phyloP scores from a whole-genome alignment of 2,329 filamentous ascomycete species.

The Claviceps paspali region DNA sequence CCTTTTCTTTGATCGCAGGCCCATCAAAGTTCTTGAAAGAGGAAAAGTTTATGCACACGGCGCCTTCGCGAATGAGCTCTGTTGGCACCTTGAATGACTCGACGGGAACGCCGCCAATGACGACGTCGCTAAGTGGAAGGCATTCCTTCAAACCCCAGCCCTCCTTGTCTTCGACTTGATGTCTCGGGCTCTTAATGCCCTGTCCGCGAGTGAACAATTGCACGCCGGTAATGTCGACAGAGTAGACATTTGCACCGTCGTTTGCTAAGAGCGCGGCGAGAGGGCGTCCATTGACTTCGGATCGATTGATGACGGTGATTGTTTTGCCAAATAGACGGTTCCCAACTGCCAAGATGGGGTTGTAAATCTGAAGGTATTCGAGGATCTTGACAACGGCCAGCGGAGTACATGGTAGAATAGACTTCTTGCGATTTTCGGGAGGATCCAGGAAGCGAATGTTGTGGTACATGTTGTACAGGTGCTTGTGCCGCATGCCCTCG shows the following conservation, averaged over 20 bases:
- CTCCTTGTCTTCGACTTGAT: slow-evolving; percentile 74
- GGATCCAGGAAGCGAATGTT: slow-evolving; percentile 89
- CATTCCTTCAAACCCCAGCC: slow-evolving; percentile 69
- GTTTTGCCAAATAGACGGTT: slow-evolving; percentile 88
- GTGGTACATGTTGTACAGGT: slow-evolving; percentile 99
- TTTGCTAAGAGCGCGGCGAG: slow-evolving; percentile 88
- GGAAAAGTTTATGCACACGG: slow-evolving; percentile 98
- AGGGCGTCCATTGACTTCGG: slow-evolving; percentile 87
- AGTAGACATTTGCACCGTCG: slow-evolving; percentile 90
- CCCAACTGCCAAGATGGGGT: slow-evolving; percentile 80
- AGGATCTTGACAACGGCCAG: slow-evolving; percentile 94
- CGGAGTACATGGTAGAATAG: slow-evolving; percentile 86
- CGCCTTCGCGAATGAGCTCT: slow-evolving; percentile 69
- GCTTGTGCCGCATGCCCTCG: slow-evolving; percentile 82
- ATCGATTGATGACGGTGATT: slow-evolving; percentile 91
- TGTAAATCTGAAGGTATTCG: slow-evolving; percentile 92
- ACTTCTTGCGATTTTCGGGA: slow-evolving; percentile 65
- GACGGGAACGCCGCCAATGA: slow-evolving; percentile 82
- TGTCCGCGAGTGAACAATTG: slow-evolving; percentile 84
- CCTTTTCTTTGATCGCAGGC: slow-evolving; percentile 81
- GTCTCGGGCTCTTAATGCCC: slow-evolving; percentile 70
- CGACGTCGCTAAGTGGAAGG: slow-evolving; percentile 77
- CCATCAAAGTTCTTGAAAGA: slow-evolving; percentile 85
- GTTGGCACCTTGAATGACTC: slow-evolving; percentile 83
- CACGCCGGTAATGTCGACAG: slow-evolving; percentile 79